A percentile compares a stretch with the other conserved stretches of the same genome.
Conservation (phyloP, 257 asterid species). For the Solanum virginianum region DNA sequence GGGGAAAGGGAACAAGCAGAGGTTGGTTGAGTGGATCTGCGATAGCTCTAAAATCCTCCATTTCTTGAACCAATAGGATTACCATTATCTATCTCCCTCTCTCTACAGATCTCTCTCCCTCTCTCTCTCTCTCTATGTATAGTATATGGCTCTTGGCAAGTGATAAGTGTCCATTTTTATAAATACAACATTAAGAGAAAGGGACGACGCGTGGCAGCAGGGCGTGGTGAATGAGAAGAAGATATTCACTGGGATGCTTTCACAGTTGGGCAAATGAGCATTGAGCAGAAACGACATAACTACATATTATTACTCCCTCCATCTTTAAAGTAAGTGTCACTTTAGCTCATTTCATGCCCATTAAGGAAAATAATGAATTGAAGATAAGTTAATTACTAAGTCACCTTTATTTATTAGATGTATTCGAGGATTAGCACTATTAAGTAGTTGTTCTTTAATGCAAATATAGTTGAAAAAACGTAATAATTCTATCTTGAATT, state of each 20-base stretch:
- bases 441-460: too few species aligned
- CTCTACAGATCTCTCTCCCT: neutral
- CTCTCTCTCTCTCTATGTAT: neutral
- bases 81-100: neutral
- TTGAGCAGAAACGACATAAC: slow-evolving; percentile 13
- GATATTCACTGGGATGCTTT: slow-evolving; percentile 41
- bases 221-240: slow-evolving; percentile 52
- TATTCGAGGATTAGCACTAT: too few species aligned
- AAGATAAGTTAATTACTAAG: neutral
- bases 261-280: slow-evolving; percentile 38
- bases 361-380: neutral
- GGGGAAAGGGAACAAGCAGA: neutral
- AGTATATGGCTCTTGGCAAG: neutral
- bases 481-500: neutral
- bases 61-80: slow-evolving; percentile 27
- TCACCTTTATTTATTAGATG: too few species aligned
- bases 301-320: neutral
- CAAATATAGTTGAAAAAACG: neutral
- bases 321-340: neutral
- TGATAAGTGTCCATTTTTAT: slow-evolving; percentile 17
- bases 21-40: slow-evolving; percentile 20
- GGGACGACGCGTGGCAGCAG: slow-evolving; percentile 30
- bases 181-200: neutral
- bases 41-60: slow-evolving; percentile 55
- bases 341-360: neutral